phyloP scores from a whole-genome alignment of 106 monocot species.

The Posidonia australis region DNA sequence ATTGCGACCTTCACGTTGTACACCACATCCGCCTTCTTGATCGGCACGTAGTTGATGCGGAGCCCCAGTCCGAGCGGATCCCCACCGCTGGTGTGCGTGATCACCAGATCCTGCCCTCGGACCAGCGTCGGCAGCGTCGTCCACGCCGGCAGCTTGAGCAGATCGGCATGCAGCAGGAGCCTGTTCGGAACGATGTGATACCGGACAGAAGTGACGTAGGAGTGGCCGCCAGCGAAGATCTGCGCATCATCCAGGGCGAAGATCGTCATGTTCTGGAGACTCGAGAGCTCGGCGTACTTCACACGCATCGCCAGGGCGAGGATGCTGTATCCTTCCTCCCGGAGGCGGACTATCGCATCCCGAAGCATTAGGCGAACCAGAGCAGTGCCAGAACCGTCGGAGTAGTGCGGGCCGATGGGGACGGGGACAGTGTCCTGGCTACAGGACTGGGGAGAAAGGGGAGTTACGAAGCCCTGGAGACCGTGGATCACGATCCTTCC shows the following conservation, averaged over 20 bases:
- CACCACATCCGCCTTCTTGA: conserved; percentile 48
- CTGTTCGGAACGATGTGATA: conserved; percentile 71
- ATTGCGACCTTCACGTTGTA: conserved; percentile 47
- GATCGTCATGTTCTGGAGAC: conserved; percentile 53
- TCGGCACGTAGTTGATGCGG: conserved; percentile 25
- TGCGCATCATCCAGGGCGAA: conserved; percentile 55
- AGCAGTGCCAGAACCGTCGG: conserved; percentile 3
- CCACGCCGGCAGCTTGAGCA: conserved; percentile 31
- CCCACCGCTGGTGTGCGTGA: conserved; percentile 6
- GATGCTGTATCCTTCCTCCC: conserved; percentile 48
- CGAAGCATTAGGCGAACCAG: conserved; percentile 54
- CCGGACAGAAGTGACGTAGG: conserved; percentile 46
- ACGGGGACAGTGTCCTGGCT: neutral
- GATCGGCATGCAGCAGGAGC: conserved; percentile 37
- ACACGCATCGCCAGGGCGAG: conserved; percentile 63
- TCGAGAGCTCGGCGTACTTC: conserved; percentile 49
- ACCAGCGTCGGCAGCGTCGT: conserved; percentile 48
- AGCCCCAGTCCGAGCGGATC: conserved; percentile 10
- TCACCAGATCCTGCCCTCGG: conserved; percentile 27
- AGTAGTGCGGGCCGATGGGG: neutral
- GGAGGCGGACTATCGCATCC: conserved; percentile 54
- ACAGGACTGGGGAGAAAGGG: conserved; percentile 57
- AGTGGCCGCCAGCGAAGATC: conserved; percentile 59
- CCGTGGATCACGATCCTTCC: conserved; percentile 65
- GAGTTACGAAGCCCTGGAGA: conserved; percentile 45